Base-by-base conservation (phyloP, 2,329 filamentous ascomycete genomes). In the Bretziella fagacearum region DNA sequence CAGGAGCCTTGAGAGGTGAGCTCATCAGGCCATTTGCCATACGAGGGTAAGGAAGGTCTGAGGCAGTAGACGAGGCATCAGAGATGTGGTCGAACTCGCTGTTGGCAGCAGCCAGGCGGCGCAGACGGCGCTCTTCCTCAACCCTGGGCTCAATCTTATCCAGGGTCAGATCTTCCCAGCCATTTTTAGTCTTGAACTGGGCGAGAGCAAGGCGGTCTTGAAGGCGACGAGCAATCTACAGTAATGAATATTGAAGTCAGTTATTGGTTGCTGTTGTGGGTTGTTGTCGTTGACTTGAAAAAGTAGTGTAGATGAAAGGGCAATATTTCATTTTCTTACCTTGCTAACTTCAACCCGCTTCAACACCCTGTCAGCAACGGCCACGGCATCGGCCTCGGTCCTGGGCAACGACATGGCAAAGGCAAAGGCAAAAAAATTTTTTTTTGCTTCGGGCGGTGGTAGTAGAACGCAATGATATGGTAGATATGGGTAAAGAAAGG, bases 181-280 rank as follows among this genome's bases (percentile, higher is more conserved):
- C 87, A 66, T 93, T 82, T 65, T 93, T 86, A 55, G 91, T 86
- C 67, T 96, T 96, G 73, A 95, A 91, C 63, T 93, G 91, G 60
- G 91, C 91, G 53, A 96, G 77, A 50, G 91, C 89, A 51, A 98
- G 77, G 53, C 89, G 84, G 67, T 93, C 86, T 66, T 96, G 86
- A 47, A 98, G 71, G 58, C 82, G 83, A 60, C 89, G 74, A 56
- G 87, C 91, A 68, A 98, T 93, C 91, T 96, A 35, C 26, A 15
- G 18, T 6, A 49, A 20, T 26, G 5, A 4, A 13, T 42, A 26
- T 13, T 30, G 20, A 10, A 22, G 15, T 42, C 33, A 32, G 29
- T 23, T 33, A 15, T 32, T n/a, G 17, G 35, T 15, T n/a, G 13
- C 17, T n/a, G 13, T 33, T 10, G 20, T 8, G 25, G 18, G 27